Percentiles rank a stretch among this genome's conserved stretches.
Evolutionary conservation across 2,329 filamentous ascomycete species (phyloP).

Genomic region (Sordariomycetes sp.): DNA sequence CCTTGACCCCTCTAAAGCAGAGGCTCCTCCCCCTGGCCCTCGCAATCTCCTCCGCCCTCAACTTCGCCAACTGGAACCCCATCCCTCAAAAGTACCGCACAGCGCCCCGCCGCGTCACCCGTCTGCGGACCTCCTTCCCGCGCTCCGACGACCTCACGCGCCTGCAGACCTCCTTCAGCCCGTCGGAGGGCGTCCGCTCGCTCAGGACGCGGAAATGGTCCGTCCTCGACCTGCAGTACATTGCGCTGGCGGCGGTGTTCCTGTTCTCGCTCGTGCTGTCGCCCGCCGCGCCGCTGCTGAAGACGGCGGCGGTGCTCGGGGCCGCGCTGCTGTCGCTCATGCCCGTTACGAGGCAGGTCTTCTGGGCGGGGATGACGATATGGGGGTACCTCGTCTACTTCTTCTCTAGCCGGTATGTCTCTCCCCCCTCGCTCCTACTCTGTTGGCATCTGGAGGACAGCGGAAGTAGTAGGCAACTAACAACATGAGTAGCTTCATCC

Average conservation of each 20-base stretch:
- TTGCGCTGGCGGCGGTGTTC: conserved; percentile 57
- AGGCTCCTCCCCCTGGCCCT: conserved; percentile 23
- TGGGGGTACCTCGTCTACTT: conserved; percentile 84
- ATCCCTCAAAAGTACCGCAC: conserved; percentile 23
- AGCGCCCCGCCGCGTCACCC: conserved; percentile 12
- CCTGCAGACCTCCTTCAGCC: conserved; percentile 72
- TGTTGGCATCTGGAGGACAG: too few relatives aligned
- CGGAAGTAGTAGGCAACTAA: too few relatives aligned
- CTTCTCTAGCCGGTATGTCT: conserved; percentile 77
- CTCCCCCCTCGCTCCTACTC: conserved; percentile 5
- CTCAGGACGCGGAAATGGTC: conserved; percentile 71
- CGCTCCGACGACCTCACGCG: conserved; percentile 51
- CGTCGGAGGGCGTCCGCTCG: conserved; percentile 61
- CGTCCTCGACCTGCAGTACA: conserved; percentile 73
- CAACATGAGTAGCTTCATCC: conserved; percentile 65
- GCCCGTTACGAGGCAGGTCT: conserved; percentile 81
- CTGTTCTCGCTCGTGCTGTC: conserved; percentile 79
- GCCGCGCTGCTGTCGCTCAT: conserved; percentile 61
- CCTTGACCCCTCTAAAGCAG: conserved; percentile 23
- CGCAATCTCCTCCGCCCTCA: conserved; percentile 25
- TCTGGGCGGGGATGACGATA: conserved; percentile 75
- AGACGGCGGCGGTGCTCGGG: conserved; percentile 56
- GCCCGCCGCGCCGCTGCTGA: conserved; percentile 65
- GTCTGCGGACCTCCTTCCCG: conserved; percentile 17
- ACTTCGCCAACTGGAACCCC: conserved; percentile 27